These are phyloP conservation scores for Penicillium sp. DNA, from an alignment of 2,329 filamentous ascomycete genomes.

Conservation along the genomic window DNA sequence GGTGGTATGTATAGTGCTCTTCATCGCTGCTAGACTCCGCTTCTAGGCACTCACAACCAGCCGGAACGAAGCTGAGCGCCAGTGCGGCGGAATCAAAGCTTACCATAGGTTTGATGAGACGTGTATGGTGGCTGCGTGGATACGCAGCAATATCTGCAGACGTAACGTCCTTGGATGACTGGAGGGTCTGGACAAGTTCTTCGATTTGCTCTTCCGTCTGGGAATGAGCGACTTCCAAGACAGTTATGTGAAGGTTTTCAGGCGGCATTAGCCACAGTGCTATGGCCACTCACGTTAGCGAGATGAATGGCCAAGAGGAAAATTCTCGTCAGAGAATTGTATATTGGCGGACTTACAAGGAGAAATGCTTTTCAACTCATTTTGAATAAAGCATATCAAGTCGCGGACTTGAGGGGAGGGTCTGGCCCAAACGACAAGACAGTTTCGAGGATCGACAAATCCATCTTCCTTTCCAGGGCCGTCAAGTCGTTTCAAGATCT, in stretches of 20 bases:
- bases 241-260: slow-evolving; percentile 70
- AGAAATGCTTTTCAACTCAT: slow-evolving; percentile 52
- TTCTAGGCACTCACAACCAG: slow-evolving; percentile 50
- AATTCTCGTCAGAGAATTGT: background rate
- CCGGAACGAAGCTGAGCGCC: slow-evolving; percentile 76
- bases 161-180: slow-evolving; percentile 13
- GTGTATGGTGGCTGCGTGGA: slow-evolving; percentile 56
- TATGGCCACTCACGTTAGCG: slow-evolving; percentile 25
- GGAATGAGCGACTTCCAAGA: slow-evolving; percentile 73
- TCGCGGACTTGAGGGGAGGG: slow-evolving; percentile 60
- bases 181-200: slow-evolving; percentile 50
- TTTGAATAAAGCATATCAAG: slow-evolving; percentile 60
- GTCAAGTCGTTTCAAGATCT: slow-evolving; percentile 60
- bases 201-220: slow-evolving; percentile 60
- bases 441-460: slow-evolving; percentile 65
- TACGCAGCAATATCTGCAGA: slow-evolving; percentile 51
- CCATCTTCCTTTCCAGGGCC: slow-evolving; percentile 56
- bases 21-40: slow-evolving; percentile 37
- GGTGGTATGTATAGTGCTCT: slow-evolving; percentile 74
- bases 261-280: slow-evolving; percentile 78
- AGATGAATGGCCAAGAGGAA: background rate
- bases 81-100: slow-evolving; percentile 77
- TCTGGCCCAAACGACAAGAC: slow-evolving; percentile 77
- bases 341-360: slow-evolving; percentile 52
- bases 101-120: slow-evolving; percentile 70